phyloP scores from a whole-genome alignment of 352 stramenopile genomes.

The Globisporangium viniferum region DNA sequence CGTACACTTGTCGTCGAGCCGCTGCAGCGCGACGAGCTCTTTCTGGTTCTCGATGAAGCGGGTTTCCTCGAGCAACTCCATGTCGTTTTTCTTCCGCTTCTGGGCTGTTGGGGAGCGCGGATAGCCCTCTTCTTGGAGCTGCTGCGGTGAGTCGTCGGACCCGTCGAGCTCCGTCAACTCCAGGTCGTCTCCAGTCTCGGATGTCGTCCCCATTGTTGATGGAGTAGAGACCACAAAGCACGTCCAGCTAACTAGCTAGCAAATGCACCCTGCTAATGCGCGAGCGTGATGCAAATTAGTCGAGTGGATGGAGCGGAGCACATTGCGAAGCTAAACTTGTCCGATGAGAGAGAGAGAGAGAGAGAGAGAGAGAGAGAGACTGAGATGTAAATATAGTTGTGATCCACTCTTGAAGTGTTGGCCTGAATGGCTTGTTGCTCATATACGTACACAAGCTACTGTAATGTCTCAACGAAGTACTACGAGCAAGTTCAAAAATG shows the following conservation, averaged over 20 bases:
- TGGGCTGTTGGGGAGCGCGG: not conserved
- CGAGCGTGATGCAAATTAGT: not conserved
- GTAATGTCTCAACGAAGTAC: no score
- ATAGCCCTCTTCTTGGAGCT: not conserved
- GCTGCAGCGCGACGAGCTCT: conserved; percentile 87
- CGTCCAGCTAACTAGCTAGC: no score
- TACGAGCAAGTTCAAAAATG: no score
- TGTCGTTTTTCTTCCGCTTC: conserved; percentile 16
- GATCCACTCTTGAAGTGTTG: not conserved
- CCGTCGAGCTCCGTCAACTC: conserved; percentile 32
- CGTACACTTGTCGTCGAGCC: conserved; percentile 88
- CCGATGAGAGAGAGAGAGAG: not conserved
- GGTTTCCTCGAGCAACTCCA: conserved; percentile 31
- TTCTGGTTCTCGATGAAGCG: conserved; percentile 69
- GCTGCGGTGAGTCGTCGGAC: conserved; percentile 1
- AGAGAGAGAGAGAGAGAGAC: not conserved
- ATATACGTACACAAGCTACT: no score
- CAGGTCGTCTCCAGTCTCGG: conserved; percentile 12
- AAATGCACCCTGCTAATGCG: not conserved
- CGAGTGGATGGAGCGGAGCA: not conserved
- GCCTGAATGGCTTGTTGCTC: no score
- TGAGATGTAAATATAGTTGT: not conserved
- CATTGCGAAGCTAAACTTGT: not conserved
- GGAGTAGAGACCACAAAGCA: not conserved
- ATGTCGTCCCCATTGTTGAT: conserved; percentile 7